phyloP scores from a whole-genome alignment of 2,329 filamentous ascomycete species.

The Penicillium nordicum region DNA sequence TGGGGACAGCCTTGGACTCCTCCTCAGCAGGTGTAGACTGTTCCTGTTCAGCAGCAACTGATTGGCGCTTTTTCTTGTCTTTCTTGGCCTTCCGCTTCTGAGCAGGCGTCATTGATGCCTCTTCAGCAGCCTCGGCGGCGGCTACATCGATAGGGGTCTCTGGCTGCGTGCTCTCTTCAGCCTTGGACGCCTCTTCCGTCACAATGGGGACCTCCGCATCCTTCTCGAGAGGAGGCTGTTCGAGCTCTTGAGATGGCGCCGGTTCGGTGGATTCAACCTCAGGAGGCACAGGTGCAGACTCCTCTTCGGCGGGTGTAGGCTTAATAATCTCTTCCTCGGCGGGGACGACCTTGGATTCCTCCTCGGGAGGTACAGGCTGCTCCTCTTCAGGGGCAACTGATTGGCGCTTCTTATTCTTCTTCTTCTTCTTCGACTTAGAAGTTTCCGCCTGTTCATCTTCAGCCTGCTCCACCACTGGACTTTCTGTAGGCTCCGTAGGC shows the following conservation, averaged over 20 bases:
- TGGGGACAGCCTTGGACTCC: not conserved
- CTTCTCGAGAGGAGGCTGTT: too few species aligned
- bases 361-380: conserved; percentile 1
- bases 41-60: not conserved
- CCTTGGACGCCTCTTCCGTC: not conserved
- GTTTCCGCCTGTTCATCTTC: not conserved
- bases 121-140: not conserved
- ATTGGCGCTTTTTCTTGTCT: conserved; percentile 23
- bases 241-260: not conserved
- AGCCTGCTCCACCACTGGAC: not conserved
- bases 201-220: not conserved
- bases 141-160: not conserved
- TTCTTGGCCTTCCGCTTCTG: conserved; percentile 21
- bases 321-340: not conserved
- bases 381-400: conserved; percentile 8
- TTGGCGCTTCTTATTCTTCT: conserved; percentile 24
- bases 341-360: not conserved
- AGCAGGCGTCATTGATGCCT: conserved; percentile 15
- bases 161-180: not conserved
- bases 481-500: not conserved
- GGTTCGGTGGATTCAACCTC: not conserved
- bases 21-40: not conserved
- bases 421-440: conserved; percentile 20
- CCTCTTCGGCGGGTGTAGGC: not conserved
- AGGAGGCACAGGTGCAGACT: not conserved